A percentile compares a stretch with the other conserved stretches of the same genome.
phyloP scores from a whole-genome alignment of 78 protist species.

The Polysphondylium violaceum region DNA sequence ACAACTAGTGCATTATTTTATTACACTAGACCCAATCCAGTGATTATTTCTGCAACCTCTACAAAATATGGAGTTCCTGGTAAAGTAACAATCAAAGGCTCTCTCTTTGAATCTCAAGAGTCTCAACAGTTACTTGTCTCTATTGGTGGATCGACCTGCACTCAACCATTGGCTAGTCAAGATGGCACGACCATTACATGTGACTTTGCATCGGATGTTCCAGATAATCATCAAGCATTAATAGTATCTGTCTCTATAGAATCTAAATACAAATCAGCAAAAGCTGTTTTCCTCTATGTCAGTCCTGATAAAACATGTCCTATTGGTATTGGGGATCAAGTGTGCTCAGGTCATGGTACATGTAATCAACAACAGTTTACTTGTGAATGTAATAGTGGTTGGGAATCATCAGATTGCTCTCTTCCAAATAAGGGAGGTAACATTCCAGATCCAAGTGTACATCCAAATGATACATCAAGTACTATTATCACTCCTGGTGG shows the following conservation, averaged over 20 bases:
- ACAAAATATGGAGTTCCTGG: not conserved
- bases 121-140: not conserved
- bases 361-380: not conserved
- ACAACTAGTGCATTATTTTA: too few relatives aligned
- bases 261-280: not conserved
- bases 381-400: conserved; percentile 10
- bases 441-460: not conserved
- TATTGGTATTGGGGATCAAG: not conserved
- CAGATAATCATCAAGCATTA: not conserved
- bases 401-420: conserved; percentile 4
- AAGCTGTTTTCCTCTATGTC: not conserved
- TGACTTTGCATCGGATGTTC: not conserved
- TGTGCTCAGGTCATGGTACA: conserved; percentile 7
- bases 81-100: not conserved
- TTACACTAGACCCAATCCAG: not conserved
- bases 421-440: too few relatives aligned
- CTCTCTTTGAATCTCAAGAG: not conserved
- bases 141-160: not conserved
- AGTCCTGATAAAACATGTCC: not conserved
- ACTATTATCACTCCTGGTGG: not conserved
- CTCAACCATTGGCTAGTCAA: not conserved
- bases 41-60: not conserved
- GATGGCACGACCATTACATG: not conserved
- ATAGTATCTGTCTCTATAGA: not conserved
- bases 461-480: not conserved